Percentiles rank a stretch among this genome's conserved stretches.
phyloP scores from a whole-genome alignment of 1,139 yeast genomes.

The Kazachstania sp. region DNA sequence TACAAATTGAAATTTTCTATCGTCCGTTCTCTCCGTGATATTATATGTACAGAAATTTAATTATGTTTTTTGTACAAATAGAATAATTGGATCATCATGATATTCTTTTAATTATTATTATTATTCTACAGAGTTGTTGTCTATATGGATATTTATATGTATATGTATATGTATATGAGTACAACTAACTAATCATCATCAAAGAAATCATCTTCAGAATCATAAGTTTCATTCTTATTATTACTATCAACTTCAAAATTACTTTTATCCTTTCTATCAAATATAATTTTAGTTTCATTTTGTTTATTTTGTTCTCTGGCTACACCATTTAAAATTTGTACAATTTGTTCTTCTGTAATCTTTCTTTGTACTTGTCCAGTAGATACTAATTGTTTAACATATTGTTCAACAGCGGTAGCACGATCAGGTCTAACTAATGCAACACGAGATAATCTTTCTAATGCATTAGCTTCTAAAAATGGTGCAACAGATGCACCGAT shows the following conservation, averaged over 20 bases:
- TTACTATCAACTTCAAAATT: conserved; percentile 27
- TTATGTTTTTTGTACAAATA: too few species aligned
- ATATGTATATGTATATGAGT: not conserved
- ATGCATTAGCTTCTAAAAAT: conserved; percentile 68
- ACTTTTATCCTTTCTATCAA: conserved; percentile 36
- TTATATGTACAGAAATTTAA: too few species aligned
- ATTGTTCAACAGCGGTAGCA: conserved; percentile 82
- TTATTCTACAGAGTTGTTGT: not conserved
- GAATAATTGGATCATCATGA: too few species aligned
- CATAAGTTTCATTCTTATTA: conserved; percentile 21
- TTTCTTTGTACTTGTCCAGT: conserved; percentile 71
- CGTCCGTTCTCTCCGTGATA: too few species aligned
- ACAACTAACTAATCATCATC: conserved; percentile 22
- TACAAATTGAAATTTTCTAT: not conserved
- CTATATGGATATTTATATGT: not conserved
- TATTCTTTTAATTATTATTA: not conserved
- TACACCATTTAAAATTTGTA: conserved; percentile 71
- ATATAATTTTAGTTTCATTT: conserved; percentile 53
- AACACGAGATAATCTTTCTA: conserved; percentile 82
- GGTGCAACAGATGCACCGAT: conserved; percentile 44
- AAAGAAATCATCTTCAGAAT: conserved; percentile 36
- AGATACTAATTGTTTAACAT: conserved; percentile 63
- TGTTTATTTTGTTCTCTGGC: conserved; percentile 67
- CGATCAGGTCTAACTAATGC: conserved; percentile 86
- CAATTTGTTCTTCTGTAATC: conserved; percentile 70